Conservation (phyloP, 345 rosid genomes). For the Conringia planisiliqua region DNA sequence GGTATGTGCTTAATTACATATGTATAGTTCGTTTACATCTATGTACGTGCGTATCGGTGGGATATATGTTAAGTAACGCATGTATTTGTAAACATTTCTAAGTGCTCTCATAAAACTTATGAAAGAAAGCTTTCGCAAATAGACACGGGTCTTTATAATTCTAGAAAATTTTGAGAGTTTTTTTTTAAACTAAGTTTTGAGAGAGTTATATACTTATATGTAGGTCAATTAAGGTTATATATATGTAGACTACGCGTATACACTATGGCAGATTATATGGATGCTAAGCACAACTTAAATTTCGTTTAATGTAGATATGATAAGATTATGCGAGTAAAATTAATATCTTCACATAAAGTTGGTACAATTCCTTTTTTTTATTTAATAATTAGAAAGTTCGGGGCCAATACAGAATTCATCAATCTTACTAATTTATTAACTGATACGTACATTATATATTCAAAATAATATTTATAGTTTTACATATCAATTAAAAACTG, state of each 20-base stretch:
- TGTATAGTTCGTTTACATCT: conserved; percentile 5
- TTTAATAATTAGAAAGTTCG: background rate
- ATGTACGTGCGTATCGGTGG: conserved; percentile 11
- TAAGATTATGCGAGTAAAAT: background rate
- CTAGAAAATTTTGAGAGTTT: background rate
- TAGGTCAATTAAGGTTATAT: background rate
- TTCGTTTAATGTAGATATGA: background rate
- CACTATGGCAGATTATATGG: background rate
- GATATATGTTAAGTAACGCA: conserved; percentile 16
- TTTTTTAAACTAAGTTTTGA: background rate
- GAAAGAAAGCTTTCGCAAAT: background rate
- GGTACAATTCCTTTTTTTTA: background rate
- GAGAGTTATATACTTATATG: background rate
- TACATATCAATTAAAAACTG: background rate
- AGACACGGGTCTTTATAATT: background rate
- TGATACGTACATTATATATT: background rate
- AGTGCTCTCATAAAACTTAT: conserved; percentile 4
- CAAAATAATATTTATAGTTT: background rate
- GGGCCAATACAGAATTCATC: background rate
- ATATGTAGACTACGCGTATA: background rate
- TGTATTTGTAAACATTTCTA: conserved; percentile 3
- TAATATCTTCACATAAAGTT: background rate
- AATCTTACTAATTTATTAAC: background rate
- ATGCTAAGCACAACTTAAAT: background rate
- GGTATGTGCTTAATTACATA: background rate